Evolutionary conservation across 257 asterid genomes (phyloP).

Genomic region (Fraxinus quadrangulata): DNA sequence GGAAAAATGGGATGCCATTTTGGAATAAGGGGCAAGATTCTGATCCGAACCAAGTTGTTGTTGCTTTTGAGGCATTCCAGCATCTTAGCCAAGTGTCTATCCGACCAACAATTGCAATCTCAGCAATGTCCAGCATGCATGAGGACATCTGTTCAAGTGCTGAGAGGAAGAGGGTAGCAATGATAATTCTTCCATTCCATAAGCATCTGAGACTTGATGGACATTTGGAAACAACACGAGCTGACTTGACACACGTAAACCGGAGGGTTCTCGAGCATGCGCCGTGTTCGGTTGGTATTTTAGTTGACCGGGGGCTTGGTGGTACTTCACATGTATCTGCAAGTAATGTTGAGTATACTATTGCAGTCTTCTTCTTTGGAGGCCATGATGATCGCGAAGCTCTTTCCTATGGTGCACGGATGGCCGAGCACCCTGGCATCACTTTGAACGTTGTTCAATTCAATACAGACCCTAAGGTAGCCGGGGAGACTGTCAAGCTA

Average conservation of each 20-base stretch:
- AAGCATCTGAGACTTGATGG: constrained; percentile 67
- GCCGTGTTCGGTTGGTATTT: constrained; percentile 67
- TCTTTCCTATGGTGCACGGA: constrained; percentile 54
- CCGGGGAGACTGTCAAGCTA: constrained; percentile 32
- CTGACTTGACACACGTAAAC: constrained; percentile 52
- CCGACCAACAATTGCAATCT: constrained; percentile 65
- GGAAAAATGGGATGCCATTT: constrained; percentile 62
- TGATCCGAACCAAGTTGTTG: constrained; percentile 46
- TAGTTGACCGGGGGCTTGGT: constrained; percentile 70
- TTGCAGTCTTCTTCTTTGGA: constrained; percentile 58
- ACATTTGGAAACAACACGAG: constrained; percentile 57
- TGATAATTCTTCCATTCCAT: constrained; percentile 68
- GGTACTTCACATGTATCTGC: constrained; percentile 60
- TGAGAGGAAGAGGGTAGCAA: constrained; percentile 46
- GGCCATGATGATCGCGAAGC: constrained; percentile 78
- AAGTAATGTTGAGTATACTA: constrained; percentile 50
- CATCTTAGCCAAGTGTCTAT: constrained; percentile 70
- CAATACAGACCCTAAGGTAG: constrained; percentile 27
- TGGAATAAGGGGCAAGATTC: constrained; percentile 50
- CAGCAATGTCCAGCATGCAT: constrained; percentile 64
- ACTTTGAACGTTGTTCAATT: constrained; percentile 45
- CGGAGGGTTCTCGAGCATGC: constrained; percentile 59
- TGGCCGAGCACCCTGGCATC: constrained; percentile 76
- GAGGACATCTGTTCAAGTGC: constrained; percentile 64
- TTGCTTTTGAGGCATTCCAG: constrained; percentile 68